These are phyloP conservation scores for Colletotrichum spinosum DNA, from an alignment of 2,329 filamentous ascomycete genomes.

Conservation along the genomic window DNA sequence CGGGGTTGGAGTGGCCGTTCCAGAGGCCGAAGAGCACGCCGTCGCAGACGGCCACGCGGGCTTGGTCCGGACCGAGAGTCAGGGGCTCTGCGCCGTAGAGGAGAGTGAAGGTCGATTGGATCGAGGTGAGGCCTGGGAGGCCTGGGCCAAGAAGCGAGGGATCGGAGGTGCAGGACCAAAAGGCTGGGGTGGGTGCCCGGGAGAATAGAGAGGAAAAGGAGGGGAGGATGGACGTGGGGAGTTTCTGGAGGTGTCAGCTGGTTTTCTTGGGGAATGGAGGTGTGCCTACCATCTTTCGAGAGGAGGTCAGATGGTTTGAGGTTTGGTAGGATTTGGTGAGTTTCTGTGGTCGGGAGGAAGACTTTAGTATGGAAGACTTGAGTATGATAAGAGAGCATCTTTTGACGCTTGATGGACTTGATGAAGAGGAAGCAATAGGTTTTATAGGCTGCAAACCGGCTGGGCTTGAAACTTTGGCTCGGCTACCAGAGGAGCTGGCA, in stretches of 20 bases:
- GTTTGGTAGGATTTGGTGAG: neutral
- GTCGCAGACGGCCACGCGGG: constrained; percentile 20
- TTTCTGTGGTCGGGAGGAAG: neutral
- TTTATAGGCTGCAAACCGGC: neutral
- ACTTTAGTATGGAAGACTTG: neutral
- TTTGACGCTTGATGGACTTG: no score
- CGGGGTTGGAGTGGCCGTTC: constrained; percentile 18
- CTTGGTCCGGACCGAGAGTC: constrained; percentile 4
- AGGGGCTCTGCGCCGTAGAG: neutral
- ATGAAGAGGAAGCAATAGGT: neutral
- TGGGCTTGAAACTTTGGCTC: neutral
- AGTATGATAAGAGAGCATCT: neutral
- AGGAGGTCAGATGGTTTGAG: neutral
- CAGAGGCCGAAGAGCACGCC: constrained; percentile 29
- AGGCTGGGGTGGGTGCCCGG: neutral
- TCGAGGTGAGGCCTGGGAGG: constrained; percentile 2
- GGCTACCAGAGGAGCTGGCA: neutral
- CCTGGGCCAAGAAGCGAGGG: neutral
- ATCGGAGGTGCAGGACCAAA: constrained; percentile 7
- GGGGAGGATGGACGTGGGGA: neutral
- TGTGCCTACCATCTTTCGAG: neutral
- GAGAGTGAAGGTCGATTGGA: constrained; percentile 2
- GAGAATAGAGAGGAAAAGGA: neutral
- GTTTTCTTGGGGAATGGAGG: neutral
- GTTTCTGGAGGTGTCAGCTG: neutral